Percentiles rank a stretch among this genome's conserved stretches.
Conservation (phyloP, 441 rosid genomes). For the Euphorbia schlechtendalii region DNA sequence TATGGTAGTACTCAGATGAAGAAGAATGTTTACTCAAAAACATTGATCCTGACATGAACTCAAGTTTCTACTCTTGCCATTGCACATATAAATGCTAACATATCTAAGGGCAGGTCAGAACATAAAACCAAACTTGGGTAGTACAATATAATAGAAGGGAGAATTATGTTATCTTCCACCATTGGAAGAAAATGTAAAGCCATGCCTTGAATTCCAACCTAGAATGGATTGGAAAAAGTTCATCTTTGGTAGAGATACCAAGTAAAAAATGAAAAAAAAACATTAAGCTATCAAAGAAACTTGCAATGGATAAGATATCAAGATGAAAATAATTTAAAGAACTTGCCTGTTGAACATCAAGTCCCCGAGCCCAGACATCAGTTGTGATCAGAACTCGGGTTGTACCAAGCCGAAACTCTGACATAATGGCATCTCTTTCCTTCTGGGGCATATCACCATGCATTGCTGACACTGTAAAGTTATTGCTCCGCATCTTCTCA, state of each 20-base stretch:
- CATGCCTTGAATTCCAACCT: not conserved
- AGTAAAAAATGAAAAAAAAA: not conserved
- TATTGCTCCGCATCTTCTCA: constrained; percentile 81
- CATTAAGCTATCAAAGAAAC: too few relatives aligned
- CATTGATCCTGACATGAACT: not conserved
- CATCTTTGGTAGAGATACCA: not conserved
- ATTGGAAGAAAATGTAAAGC: not conserved
- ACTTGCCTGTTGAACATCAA: constrained; percentile 93
- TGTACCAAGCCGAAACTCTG: too few relatives aligned
- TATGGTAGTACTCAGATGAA: not conserved
- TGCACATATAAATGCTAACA: not conserved
- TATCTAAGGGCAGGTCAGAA: not conserved
- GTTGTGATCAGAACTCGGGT: constrained; percentile 94
- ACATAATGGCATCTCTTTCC: constrained; percentile 92
- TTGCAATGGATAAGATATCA: not conserved
- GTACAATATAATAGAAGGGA: not conserved
- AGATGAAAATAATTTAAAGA: not conserved
- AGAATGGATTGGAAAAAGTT: not conserved
- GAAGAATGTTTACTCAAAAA: not conserved
- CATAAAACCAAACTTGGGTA: not conserved
- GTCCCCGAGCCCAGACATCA: constrained; percentile 97
- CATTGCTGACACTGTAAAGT: constrained; percentile 93
- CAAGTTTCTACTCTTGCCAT: not conserved
- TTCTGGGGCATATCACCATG: constrained; percentile 98
- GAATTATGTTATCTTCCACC: not conserved